Base-by-base conservation (phyloP, 1,284 basidiomycete genomes). In the Mycosarcoma maydis region DNA sequence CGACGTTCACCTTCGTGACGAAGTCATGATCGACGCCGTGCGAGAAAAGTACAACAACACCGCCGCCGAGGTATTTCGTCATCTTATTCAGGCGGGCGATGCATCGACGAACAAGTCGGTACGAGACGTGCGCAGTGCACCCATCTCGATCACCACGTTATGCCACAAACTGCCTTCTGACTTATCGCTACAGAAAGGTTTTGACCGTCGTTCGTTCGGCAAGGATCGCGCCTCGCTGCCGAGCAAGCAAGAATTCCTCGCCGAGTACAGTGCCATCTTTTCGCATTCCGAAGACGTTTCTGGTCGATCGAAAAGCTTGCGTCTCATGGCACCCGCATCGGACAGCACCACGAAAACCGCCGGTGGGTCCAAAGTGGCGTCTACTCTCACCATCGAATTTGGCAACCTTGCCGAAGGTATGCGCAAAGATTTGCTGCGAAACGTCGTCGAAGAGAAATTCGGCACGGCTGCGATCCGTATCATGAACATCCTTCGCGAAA, bases 391-490 rank as follows among this genome's bases (percentile, higher is more conserved):
- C 85, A 78, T 98, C 23, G 90, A 95, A 74, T 93, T 92, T 75
- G 89, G 90, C 73, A 86, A 88, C 52, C 87, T 95, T 40, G 87
- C 88, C 29, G 85, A 86, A 53, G 86, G 89, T 51, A 83, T 98
- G 65, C 87, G 90, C 77, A 85, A 87, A 72, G 87, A 87, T 17
- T 85, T 95, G 13, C 82, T 97, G 32, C 90, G 93, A 75, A 88
- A 90, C 17, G 86, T 94, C 23, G 87, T 94, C 32, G 85, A 89
- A 71, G 91, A 94, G 73, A 88, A 90, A 70, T 89, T 94, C 78
- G 94, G 94, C n/a, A 85, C 89, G 16, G 88, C 89, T 38, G 94
- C 91, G 13, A 89, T 94, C 3, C 86, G 94, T 32, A 89, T 98
- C 48, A 84, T 98, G 62, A 87, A 90, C 46, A 85, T 97, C 19